Base-by-base conservation (phyloP, 768 basidiomycete genomes). In the Phaeotremella skinneri region DNA sequence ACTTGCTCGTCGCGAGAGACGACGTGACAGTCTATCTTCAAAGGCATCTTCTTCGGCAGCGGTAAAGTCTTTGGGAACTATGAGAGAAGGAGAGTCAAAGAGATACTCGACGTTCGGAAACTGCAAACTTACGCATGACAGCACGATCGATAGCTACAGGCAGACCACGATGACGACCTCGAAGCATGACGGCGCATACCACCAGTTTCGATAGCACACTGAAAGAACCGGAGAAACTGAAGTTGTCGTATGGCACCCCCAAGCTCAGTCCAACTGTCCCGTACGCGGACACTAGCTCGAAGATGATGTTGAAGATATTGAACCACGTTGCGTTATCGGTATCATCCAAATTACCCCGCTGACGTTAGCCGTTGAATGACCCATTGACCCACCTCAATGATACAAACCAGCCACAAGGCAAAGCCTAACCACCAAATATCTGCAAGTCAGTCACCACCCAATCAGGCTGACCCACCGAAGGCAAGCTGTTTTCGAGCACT, bases 371-470 rank as follows among this genome's bases (percentile, higher is more conserved):
- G 23, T 60, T 21, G 67, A 57, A 55, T 49, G 21, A 41, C 23
- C 20, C 32, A 14, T 14, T 9, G 17, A 64, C 82, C 59, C 61
- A 89, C 90, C 83, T 97, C 96, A 61, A 96, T 85, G 64, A 97
- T 94, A 73, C 93, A 97, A 39, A 97, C 81, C 1, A 96, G 76
- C 78, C 92, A 91, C 13, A 97, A 76, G 0, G 90, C 91, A 13
- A 90, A 75, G 0, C 81, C 88, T 21, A 98, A 76, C 91, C 91
- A 96, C 94, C 93, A 96, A 84, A 97, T 91, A 77, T 96, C 93
- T 91, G 29, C 14, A 62, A 48, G 17, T 31, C 25, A 41, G 31
- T 25, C n/a, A 52, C 39, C n/a, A 29, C 30, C 20, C 2, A 3
- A 30, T 9, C 3, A 34, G 20, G 13, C 6, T 16, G 1, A 69